Conservation (phyloP, 352 stramenopile genomes). For the Phytophthora constricta region DNA sequence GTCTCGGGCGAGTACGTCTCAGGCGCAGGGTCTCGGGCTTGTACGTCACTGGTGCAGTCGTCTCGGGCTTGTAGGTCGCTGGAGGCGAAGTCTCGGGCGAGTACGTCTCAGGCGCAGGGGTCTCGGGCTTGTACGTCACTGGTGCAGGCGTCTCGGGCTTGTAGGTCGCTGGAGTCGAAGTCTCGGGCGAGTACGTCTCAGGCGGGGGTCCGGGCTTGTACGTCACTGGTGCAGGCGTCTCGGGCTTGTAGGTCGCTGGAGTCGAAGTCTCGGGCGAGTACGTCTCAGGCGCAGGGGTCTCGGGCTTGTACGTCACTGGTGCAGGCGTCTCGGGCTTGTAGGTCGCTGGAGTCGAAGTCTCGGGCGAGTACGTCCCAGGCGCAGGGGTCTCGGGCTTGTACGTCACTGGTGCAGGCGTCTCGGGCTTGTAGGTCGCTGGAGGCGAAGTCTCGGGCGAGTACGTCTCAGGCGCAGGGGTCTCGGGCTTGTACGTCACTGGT, state of each 20-base stretch:
- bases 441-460: background rate
- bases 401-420: background rate
- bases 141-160: background rate
- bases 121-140: background rate
- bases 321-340: slow-evolving; percentile 6
- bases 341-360: slow-evolving; percentile 1
- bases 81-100: background rate
- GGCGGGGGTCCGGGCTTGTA: background rate
- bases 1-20: slow-evolving; percentile 4
- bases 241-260: slow-evolving; percentile 10
- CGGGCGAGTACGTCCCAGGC: background rate
- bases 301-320: too few relatives aligned
- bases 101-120: slow-evolving; percentile 1
- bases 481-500: background rate
- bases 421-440: background rate
- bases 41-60: slow-evolving; percentile 1
- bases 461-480: background rate
- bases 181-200: slow-evolving; percentile 11
- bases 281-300: background rate
- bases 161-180: background rate
- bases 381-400: background rate
- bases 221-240: background rate
- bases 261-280: slow-evolving; percentile 9
- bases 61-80: slow-evolving; percentile 2
- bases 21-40: background rate